Evolutionary conservation across 75 land plant genomes (phyloP).

Genomic region (Pseudotsuga menziesii): DNA sequence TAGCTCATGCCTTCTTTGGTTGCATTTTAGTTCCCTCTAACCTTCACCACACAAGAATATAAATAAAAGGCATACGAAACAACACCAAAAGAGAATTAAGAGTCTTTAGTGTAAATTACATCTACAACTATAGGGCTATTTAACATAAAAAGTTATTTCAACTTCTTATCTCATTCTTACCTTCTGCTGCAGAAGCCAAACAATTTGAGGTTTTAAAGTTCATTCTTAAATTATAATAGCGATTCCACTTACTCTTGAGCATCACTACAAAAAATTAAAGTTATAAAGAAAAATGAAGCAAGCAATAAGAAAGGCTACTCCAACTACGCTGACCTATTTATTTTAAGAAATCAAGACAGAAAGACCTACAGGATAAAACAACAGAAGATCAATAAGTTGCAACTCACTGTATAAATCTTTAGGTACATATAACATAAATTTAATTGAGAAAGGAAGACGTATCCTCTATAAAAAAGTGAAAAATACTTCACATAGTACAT

Average conservation of each 20-base stretch:
- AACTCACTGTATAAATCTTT: not conserved
- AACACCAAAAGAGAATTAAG: not conserved
- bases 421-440: not conserved
- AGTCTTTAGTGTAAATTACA: not conserved
- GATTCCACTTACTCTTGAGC: slow-evolving; percentile 87
- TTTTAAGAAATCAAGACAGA: not conserved
- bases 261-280: slow-evolving; percentile 49
- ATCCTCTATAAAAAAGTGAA: not conserved
- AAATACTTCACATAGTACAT: not conserved
- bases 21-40: slow-evolving; percentile 25
- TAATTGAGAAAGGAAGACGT: not conserved
- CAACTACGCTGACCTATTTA: not conserved
- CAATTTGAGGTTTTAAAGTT: slow-evolving; percentile 47
- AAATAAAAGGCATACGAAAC: not conserved
- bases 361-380: not conserved
- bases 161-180: slow-evolving; percentile 30
- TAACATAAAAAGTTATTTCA: not conserved
- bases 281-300: not conserved
- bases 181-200: slow-evolving; percentile 51
- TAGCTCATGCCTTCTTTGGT: slow-evolving; percentile 45
- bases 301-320: not conserved
- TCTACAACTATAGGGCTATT: not conserved
- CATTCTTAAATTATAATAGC: slow-evolving; percentile 60
- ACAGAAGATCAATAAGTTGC: not conserved
- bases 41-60: slow-evolving; percentile 27